Evolutionary conservation across 768 basidiomycete species (phyloP).

Genomic region (Lactarius tabidus): DNA sequence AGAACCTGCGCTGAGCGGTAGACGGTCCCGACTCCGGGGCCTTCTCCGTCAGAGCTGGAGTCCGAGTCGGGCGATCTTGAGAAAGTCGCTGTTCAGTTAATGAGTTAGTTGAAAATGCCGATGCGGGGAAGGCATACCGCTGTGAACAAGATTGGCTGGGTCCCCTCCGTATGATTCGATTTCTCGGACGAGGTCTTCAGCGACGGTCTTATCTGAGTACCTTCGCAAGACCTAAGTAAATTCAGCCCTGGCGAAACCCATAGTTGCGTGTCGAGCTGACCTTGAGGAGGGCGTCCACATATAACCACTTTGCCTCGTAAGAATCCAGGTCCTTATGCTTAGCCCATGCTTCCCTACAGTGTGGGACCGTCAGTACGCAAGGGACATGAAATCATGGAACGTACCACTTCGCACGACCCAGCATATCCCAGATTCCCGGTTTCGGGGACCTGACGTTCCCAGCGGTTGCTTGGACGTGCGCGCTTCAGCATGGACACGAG

Average conservation of each 20-base stretch:
- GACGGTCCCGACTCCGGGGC: constrained; percentile 18
- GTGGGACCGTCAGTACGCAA: constrained; percentile 22
- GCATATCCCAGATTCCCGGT: constrained; percentile 87
- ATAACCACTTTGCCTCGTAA: constrained; percentile 81
- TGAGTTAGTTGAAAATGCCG: constrained; percentile 1
- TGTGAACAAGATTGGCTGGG: constrained; percentile 58
- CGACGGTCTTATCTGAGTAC: constrained; percentile 80
- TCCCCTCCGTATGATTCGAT: constrained; percentile 73
- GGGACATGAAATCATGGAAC: constrained; percentile 25
- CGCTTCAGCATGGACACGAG: neutral
- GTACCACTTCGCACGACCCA: constrained; percentile 91
- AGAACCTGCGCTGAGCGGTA: constrained; percentile 21
- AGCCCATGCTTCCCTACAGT: constrained; percentile 86
- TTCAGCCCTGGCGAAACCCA: neutral
- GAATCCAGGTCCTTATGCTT: constrained; percentile 81
- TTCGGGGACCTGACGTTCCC: constrained; percentile 79
- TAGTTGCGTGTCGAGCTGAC: constrained; percentile 37
- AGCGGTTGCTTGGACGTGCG: constrained; percentile 60
- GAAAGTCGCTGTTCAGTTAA: constrained; percentile 33
- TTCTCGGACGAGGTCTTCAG: constrained; percentile 70
- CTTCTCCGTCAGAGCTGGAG: constrained; percentile 49
- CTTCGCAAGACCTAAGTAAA: constrained; percentile 61
- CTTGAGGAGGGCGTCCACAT: constrained; percentile 84
- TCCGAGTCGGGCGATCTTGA: constrained; percentile 53
- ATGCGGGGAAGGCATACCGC: constrained; percentile 43